Evolutionary conservation across 768 basidiomycete species (phyloP).

Genomic region (Leccinum barrowsii): DNA sequence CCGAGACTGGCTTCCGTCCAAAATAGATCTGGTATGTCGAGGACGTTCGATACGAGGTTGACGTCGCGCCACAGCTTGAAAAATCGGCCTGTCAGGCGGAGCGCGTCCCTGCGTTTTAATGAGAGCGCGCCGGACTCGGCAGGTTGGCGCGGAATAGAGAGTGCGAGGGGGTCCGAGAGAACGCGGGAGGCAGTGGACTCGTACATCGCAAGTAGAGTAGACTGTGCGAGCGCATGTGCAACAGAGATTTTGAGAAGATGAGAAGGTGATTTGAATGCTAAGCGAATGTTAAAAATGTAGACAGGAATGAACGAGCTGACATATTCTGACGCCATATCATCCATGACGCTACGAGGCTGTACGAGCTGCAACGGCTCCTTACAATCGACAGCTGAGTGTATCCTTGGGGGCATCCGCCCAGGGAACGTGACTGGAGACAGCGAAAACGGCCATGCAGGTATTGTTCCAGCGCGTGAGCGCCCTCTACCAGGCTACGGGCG

Average conservation of each 20-base stretch:
- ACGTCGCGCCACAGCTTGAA: conserved; percentile 89
- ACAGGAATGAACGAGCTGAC: conserved; percentile 26
- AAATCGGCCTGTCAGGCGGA: conserved; percentile 79
- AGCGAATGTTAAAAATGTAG: background rate
- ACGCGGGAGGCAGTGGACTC: conserved; percentile 76
- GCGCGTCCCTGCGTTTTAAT: conserved; percentile 75
- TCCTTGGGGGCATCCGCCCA: conserved; percentile 23
- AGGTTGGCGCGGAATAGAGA: conserved; percentile 81
- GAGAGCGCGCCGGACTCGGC: conserved; percentile 73
- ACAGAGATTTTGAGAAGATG: conserved; percentile 91
- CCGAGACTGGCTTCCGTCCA: conserved; percentile 92
- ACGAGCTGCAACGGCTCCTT: too few relatives aligned
- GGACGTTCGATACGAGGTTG: conserved; percentile 87
- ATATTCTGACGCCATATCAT: conserved; percentile 26
- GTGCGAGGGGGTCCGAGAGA: conserved; percentile 70
- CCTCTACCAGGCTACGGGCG: conserved; percentile 40
- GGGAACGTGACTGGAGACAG: conserved; percentile 36
- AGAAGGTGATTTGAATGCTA: conserved; percentile 89
- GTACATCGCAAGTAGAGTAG: conserved; percentile 85
- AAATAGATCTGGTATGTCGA: conserved; percentile 92
- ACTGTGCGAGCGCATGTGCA: conserved; percentile 91
- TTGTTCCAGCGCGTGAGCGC: conserved; percentile 37
- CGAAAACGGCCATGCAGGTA: conserved; percentile 35
- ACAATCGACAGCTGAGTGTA: conserved; percentile 6
- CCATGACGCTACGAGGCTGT: too few relatives aligned